Evolutionary conservation across 768 basidiomycete species (phyloP), one percentile per base, ranked within the genome.

Genomic region (Pisolithus microcarpus): DNA sequence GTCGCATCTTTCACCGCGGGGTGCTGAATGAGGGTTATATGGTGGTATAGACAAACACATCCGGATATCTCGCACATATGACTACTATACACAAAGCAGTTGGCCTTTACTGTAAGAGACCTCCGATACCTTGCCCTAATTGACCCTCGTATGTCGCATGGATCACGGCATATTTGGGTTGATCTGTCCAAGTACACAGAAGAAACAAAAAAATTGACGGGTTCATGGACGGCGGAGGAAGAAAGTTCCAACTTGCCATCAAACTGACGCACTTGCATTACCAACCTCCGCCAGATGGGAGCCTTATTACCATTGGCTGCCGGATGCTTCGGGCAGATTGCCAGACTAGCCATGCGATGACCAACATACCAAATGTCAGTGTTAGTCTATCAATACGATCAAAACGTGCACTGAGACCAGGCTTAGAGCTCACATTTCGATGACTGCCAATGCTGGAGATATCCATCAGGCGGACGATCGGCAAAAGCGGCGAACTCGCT

Each of bases 341-440:
- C 76, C 75, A 79, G 45, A 74, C 75, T 21, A 81, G 58, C 77
- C 78, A 82, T 47, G 71, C 58, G 48, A 80, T 63, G 2, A 64
- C 62, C n/a, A 68, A 42, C 70, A 82, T 71, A 8, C 76, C 75
- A 44, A 62, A 69, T 11, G 79, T 77, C 50, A 82, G 58, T 10
- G 66, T 68, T 47, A 76, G 54, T 52, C 79, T 81, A 48, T 15
- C 52, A 42, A 48, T 10, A 46, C 38, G 10, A 47, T 48, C 53
- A 62, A 52, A 46, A 52, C 55, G 30, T 45, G 42, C 30, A 26
- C 38, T 13, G 13, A 9, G 36, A 21, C 19, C 34, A 21, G 43
- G 34, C 42, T 49, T 30, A 38, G 28, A 55, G 43, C 75, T 59
- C 37, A 81, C 81, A 74, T 75, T 63, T 77, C 71, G 5, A 82